A percentile compares a stretch with the other conserved stretches of the same genome.
Evolutionary conservation across 176 grass and related monocot genomes (phyloP).

Genomic region (Guadua angustifolia): DNA sequence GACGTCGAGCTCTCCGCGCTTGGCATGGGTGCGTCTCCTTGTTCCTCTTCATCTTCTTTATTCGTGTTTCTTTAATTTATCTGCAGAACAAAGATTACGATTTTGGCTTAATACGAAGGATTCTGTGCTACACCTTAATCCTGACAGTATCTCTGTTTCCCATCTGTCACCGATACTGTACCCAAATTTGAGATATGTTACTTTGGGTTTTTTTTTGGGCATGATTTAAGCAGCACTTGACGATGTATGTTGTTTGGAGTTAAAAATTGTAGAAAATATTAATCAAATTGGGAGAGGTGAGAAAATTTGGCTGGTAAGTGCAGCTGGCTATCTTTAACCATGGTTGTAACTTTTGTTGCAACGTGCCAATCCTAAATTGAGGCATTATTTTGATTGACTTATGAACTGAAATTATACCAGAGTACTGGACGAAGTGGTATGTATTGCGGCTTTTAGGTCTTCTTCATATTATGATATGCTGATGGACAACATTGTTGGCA

Average conservation of each 20-base stretch:
- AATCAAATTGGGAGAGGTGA: neutral
- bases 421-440: neutral
- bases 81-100: neutral
- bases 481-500: neutral
- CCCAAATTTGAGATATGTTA: neutral
- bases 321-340: neutral
- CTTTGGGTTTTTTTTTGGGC: neutral
- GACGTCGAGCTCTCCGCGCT: slow-evolving; percentile 88
- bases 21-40: slow-evolving; percentile 64
- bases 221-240: neutral
- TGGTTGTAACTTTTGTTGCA: neutral
- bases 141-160: neutral
- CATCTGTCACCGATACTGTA: neutral
- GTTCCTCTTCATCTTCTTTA: neutral
- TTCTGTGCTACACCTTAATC: neutral
- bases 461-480: neutral
- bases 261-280: neutral
- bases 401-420: no score
- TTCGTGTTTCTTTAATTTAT: neutral
- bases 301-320: no score
- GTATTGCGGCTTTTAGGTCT: neutral
- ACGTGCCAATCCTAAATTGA: neutral
- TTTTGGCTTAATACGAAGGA: neutral
- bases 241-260: neutral
- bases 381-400: neutral